Conservation (phyloP, 768 basidiomycete genomes). For the Boletus reticulatus region DNA sequence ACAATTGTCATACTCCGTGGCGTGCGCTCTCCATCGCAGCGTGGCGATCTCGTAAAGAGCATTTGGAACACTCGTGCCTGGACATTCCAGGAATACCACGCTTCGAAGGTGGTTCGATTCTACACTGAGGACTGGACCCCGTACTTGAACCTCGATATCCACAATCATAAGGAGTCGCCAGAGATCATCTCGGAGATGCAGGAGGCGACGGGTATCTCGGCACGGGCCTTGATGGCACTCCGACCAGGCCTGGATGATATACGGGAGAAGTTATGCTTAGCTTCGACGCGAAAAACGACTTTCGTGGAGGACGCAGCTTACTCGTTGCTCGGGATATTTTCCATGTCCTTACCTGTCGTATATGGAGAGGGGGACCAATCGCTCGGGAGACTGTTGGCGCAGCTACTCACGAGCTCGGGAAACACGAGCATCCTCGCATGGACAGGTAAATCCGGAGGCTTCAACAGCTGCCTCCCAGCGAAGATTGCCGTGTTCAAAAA, state of each 20-base stretch:
- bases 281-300: conserved; percentile 6
- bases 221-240: not conserved
- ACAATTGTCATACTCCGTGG: not conserved
- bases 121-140: not conserved
- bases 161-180: conserved; percentile 4
- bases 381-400: conserved; percentile 3
- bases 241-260: conserved; percentile 5
- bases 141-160: not conserved
- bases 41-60: not conserved
- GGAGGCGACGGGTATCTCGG: not conserved
- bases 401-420: conserved; percentile 6
- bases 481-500: conserved; percentile 1
- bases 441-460: conserved; percentile 3
- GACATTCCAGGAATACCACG: conserved; percentile 9
- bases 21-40: not conserved
- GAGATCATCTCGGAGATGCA: conserved; percentile 8
- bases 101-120: conserved; percentile 8
- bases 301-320: conserved; percentile 11
- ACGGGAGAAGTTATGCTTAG: conserved; percentile 12
- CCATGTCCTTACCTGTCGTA: not conserved
- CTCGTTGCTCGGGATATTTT: conserved; percentile 12
- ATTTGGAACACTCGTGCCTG: not conserved
- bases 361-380: conserved; percentile 12
- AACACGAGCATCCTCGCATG: conserved; percentile 7
- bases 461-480: conserved; percentile 13